Conservation (phyloP, 140 eudicot genomes). For the Cichorium intybus region DNA sequence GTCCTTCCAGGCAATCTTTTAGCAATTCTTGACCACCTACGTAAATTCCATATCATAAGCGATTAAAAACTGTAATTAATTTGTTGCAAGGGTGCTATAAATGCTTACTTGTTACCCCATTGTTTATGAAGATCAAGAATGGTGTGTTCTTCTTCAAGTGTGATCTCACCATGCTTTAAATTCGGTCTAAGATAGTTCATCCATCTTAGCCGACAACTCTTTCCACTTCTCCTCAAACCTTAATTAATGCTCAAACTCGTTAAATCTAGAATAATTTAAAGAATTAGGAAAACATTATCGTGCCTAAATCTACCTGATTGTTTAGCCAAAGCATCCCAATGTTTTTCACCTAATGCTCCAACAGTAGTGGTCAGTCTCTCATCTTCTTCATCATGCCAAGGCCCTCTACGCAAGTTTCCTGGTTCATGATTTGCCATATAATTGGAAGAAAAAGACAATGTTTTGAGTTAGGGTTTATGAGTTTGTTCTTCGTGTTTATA, state of each 20-base stretch:
- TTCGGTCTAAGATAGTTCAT: slow-evolving; percentile 82
- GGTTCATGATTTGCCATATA: slow-evolving; percentile 28
- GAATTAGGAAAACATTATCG: too few species aligned
- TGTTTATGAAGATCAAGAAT: slow-evolving; percentile 63
- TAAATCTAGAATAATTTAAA: background rate
- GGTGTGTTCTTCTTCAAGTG: slow-evolving; percentile 55
- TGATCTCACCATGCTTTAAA: slow-evolving; percentile 70
- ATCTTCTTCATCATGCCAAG: slow-evolving; percentile 84
- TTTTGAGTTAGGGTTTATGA: slow-evolving; percentile 7
- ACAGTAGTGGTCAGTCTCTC: slow-evolving; percentile 42
- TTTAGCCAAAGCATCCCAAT: slow-evolving; percentile 88
- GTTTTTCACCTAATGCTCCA: slow-evolving; percentile 56
- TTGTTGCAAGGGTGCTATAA: background rate
- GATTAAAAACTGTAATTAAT: background rate
- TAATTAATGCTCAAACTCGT: slow-evolving; percentile 3
- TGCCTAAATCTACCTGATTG: slow-evolving; percentile 88
- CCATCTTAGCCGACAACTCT: slow-evolving; percentile 86
- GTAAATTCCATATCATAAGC: background rate
- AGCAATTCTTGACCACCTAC: slow-evolving; percentile 85
- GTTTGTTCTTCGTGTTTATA: slow-evolving; percentile 12
- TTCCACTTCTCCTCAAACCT: slow-evolving; percentile 88
- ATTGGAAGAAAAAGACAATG: background rate
- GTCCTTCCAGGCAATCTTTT: slow-evolving; percentile 75
- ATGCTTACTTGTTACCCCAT: slow-evolving; percentile 81
- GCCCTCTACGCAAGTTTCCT: slow-evolving; percentile 63